A percentile compares a stretch with the other conserved stretches of the same genome.
Evolutionary conservation across 306 rosid species (phyloP).

Genomic region (Parietaria judaica): DNA sequence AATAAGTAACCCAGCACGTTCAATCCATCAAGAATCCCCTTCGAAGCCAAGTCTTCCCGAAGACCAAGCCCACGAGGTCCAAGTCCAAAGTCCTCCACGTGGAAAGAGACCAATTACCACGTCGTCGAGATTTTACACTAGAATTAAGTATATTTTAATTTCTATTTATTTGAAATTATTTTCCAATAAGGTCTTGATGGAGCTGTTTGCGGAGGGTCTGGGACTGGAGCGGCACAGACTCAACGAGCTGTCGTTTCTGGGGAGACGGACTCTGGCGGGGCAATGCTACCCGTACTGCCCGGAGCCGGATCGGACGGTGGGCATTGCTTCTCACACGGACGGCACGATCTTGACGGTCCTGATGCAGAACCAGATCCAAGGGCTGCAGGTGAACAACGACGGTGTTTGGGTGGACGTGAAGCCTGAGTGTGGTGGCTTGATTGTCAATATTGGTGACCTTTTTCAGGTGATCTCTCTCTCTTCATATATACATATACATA

Average conservation of each 20-base stretch:
- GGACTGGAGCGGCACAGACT: constrained; percentile 26
- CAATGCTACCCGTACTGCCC: constrained; percentile 3
- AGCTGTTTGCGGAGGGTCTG: constrained; percentile 32
- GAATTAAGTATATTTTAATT: too few species aligned
- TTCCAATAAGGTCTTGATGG: constrained; percentile 17
- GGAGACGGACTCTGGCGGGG: not conserved
- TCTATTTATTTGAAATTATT: too few species aligned
- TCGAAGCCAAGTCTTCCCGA: too few species aligned
- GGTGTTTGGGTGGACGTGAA: not conserved
- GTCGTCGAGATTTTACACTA: too few species aligned
- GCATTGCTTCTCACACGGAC: not conserved
- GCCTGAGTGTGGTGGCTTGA: not conserved
- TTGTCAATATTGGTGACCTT: not conserved
- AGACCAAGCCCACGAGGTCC: too few species aligned
- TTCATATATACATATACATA: too few species aligned
- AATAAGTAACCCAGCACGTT: too few species aligned
- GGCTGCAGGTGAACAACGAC: not conserved
- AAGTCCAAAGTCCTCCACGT: too few species aligned
- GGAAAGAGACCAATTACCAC: too few species aligned
- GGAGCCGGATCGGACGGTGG: not conserved
- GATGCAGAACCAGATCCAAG: not conserved
- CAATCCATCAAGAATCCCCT: too few species aligned
- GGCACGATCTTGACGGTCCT: too few species aligned
- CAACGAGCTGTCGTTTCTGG: constrained; percentile 26
- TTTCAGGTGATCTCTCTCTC: not conserved